phyloP scores from a whole-genome alignment of 768 basidiomycete species.

The Hydnum rufescens region DNA sequence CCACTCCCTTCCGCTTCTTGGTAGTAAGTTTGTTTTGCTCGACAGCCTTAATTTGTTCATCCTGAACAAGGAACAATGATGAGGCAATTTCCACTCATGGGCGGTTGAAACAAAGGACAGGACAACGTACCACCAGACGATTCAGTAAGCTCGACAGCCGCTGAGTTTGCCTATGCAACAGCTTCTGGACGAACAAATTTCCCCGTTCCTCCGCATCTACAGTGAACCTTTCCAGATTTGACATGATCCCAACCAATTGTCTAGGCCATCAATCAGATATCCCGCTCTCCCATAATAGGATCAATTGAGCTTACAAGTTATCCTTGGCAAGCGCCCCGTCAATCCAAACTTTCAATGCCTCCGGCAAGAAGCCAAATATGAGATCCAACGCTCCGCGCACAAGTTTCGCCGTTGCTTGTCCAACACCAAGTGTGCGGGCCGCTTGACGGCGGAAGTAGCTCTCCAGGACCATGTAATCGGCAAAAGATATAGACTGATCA shows the following conservation, averaged over 20 bases:
- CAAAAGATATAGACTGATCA: slow-evolving; percentile 73
- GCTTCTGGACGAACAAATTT: slow-evolving; percentile 47
- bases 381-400: slow-evolving; percentile 81
- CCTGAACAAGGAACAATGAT: slow-evolving; percentile 32
- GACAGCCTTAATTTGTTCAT: slow-evolving; percentile 69
- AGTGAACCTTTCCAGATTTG: slow-evolving; percentile 55
- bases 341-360: slow-evolving; percentile 68
- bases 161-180: slow-evolving; percentile 67
- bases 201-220: slow-evolving; percentile 61
- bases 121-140: slow-evolving; percentile 26
- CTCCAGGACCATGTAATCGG: slow-evolving; percentile 86
- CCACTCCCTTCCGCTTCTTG: slow-evolving; percentile 85
- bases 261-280: slow-evolving; percentile 26
- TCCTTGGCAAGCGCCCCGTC: slow-evolving; percentile 62
- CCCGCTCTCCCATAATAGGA: background rate
- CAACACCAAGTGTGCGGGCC: slow-evolving; percentile 45
- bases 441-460: slow-evolving; percentile 89
- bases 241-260: slow-evolving; percentile 69
- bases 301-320: slow-evolving; percentile 32
- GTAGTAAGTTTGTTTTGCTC: slow-evolving; percentile 80
- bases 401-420: slow-evolving; percentile 51
- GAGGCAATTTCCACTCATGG: background rate
- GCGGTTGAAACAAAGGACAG: background rate
- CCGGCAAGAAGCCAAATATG: slow-evolving; percentile 82
- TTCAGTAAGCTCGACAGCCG: slow-evolving; percentile 60